These are phyloP conservation scores for Pleochaeta shiraiana DNA, from an alignment of 2,329 filamentous ascomycete species.

Conservation along the genomic window DNA sequence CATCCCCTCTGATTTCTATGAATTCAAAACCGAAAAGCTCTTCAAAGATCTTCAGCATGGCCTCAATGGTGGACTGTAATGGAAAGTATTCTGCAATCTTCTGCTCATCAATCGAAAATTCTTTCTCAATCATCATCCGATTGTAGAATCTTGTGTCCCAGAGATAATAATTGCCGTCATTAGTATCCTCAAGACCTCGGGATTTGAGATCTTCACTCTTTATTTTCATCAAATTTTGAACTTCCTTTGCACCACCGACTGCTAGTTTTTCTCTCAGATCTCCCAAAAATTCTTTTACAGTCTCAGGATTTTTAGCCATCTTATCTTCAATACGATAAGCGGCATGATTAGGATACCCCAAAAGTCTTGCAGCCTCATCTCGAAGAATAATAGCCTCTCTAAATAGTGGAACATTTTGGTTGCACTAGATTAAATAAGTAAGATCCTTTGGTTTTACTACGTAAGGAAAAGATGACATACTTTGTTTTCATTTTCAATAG, in stretches of 20 bases:
- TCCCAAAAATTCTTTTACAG: constrained; percentile 48
- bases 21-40: constrained; percentile 63
- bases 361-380: constrained; percentile 54
- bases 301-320: constrained; percentile 61
- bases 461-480: constrained; percentile 17
- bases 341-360: constrained; percentile 60
- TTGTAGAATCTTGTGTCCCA: constrained; percentile 73
- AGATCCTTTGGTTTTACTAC: neutral
- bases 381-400: constrained; percentile 52
- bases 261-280: constrained; percentile 46
- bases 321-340: constrained; percentile 58
- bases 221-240: constrained; percentile 43
- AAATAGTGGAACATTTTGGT: constrained; percentile 51
- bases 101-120: constrained; percentile 60
- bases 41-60: constrained; percentile 70
- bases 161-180: constrained; percentile 53
- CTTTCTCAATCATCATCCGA: constrained; percentile 56
- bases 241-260: constrained; percentile 49
- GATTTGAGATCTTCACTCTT: constrained; percentile 48
- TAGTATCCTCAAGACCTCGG: constrained; percentile 28
- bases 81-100: constrained; percentile 74
- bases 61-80: constrained; percentile 45
- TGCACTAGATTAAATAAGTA: constrained; percentile 25
- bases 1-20: constrained; percentile 45
- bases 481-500: constrained; percentile 64